A percentile compares a stretch with the other conserved stretches of the same genome.
Conservation (phyloP, 2,329 filamentous ascomycete species). For the Exophiala lecanii-corni region DNA sequence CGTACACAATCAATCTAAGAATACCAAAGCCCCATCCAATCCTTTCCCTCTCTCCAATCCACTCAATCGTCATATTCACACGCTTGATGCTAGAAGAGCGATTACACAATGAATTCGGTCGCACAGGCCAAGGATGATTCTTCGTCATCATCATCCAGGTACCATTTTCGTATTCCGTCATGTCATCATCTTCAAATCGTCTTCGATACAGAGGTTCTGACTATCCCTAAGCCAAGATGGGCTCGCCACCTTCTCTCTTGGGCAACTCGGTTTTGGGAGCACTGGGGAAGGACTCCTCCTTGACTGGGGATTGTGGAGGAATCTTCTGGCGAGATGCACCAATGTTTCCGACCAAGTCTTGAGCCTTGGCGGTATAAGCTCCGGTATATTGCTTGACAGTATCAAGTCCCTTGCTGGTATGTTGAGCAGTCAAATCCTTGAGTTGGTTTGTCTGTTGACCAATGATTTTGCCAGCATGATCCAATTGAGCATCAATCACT, state of each 20-base stretch:
- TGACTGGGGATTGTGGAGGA: conserved; percentile 30
- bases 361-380: conserved; percentile 58
- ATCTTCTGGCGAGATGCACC: conserved; percentile 31
- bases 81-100: neutral
- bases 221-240: neutral
- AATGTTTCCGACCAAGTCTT: conserved; percentile 46
- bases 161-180: neutral
- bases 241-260: conserved; percentile 2
- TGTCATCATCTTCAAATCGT: neutral
- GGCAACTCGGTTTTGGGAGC: conserved; percentile 37
- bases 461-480: conserved; percentile 50
- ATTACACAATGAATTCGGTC: neutral
- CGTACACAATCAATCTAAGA: neutral
- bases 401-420: conserved; percentile 54
- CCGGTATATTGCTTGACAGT: conserved; percentile 55
- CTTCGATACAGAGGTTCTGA: neutral
- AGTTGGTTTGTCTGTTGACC: conserved; percentile 57
- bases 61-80: neutral
- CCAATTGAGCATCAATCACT: conserved; percentile 57
- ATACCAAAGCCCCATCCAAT: neutral
- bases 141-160: neutral
- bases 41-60: neutral
- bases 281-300: conserved; percentile 49
- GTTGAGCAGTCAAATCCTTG: conserved; percentile 56
- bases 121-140: neutral